A percentile compares a stretch with the other conserved stretches of the same genome.
These are phyloP conservation scores for Vitis cinerea DNA, from an alignment of 164 flowering plant species.

Conservation along the genomic window DNA sequence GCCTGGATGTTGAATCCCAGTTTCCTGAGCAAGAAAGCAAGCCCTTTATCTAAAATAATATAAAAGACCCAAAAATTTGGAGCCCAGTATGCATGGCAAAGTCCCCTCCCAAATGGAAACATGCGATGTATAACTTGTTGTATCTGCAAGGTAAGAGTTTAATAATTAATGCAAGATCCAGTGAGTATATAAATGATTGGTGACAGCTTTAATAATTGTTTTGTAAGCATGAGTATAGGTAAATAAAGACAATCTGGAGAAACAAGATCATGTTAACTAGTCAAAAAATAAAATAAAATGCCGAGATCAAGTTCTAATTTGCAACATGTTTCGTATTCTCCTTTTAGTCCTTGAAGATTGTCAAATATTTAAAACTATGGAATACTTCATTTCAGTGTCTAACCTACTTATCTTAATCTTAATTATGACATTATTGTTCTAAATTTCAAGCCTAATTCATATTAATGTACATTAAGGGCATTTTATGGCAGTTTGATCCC, in stretches of 20 bases:
- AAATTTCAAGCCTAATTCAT: not conserved
- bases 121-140: constrained; percentile 77
- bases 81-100: constrained; percentile 99
- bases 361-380: not conserved
- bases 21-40: constrained; percentile 56
- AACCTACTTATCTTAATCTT: not conserved
- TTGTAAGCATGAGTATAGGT: not conserved
- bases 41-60: constrained; percentile 71
- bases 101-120: constrained; percentile 98
- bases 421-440: not conserved
- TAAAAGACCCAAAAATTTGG: constrained; percentile 98
- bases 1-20: constrained; percentile 60
- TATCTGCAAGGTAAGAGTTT: constrained; percentile 53
- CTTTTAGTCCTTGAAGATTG: not conserved
- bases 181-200: not conserved
- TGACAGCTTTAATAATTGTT: not conserved
- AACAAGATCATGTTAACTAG: no score
- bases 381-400: no score
- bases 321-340: no score
- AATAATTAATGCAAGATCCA: constrained; percentile 5
- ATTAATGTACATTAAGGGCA: not conserved
- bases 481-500: not conserved
- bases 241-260: not conserved
- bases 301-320: no score
- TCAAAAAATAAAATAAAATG: no score